These are phyloP conservation scores for Pythium coloratum DNA, from an alignment of 352 stramenopile species.

Conservation along the genomic window DNA sequence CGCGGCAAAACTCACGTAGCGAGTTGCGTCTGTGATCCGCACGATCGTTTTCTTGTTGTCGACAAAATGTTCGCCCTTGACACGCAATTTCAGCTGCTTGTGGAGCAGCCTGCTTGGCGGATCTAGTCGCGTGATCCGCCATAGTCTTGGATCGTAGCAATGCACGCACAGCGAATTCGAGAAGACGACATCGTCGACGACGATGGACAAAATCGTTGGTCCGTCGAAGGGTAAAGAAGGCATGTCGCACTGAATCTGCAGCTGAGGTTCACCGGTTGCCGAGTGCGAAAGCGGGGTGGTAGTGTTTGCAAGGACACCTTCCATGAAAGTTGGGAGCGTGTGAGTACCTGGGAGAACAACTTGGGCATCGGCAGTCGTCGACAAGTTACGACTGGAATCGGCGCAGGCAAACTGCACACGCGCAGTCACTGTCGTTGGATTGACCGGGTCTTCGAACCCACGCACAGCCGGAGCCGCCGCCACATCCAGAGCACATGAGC, in stretches of 20 bases:
- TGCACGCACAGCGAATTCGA: slow-evolving; percentile 66
- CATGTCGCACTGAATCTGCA: slow-evolving; percentile 62
- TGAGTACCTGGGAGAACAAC: slow-evolving; percentile 36
- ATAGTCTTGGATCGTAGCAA: slow-evolving; percentile 68
- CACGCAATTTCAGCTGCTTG: slow-evolving; percentile 32
- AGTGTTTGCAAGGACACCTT: neutral
- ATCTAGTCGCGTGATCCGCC: slow-evolving; percentile 40
- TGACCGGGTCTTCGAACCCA: neutral
- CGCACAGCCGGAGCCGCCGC: too few relatives aligned
- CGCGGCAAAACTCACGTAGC: slow-evolving; percentile 37
- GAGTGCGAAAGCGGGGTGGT: neutral
- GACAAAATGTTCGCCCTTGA: slow-evolving; percentile 64
- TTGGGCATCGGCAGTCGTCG: slow-evolving; percentile 30
- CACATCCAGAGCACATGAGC: neutral
- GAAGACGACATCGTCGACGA: slow-evolving; percentile 49
- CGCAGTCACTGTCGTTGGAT: slow-evolving; percentile 3
- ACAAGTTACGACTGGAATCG: slow-evolving; percentile 45
- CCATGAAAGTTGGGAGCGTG: slow-evolving; percentile 22
- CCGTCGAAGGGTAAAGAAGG: slow-evolving; percentile 55
- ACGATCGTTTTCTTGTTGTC: slow-evolving; percentile 66
- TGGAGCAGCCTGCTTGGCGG: slow-evolving; percentile 49
- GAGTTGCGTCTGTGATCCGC: slow-evolving; percentile 45
- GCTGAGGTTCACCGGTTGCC: slow-evolving; percentile 11
- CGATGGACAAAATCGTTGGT: slow-evolving; percentile 43
- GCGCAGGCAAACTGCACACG: slow-evolving; percentile 42